These are phyloP conservation scores for Erodium texanum DNA, from an alignment of 441 rosid species.

Conservation along the genomic window DNA sequence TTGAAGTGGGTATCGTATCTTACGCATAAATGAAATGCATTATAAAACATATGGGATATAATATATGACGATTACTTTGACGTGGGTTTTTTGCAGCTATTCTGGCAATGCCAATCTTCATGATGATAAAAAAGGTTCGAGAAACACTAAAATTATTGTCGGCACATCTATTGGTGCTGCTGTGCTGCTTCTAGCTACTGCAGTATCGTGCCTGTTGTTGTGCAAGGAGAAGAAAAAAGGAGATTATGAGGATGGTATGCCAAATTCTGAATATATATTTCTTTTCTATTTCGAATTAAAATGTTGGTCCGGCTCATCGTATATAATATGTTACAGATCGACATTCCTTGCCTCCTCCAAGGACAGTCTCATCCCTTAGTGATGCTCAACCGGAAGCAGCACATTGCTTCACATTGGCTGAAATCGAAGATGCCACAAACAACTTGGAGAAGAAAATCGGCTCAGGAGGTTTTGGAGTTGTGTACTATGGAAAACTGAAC, in stretches of 20 bases:
- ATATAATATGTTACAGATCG: constrained; percentile 4
- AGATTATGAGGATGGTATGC: constrained; percentile 33
- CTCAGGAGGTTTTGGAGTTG: constrained; percentile 95
- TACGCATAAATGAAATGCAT: neutral
- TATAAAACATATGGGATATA: neutral
- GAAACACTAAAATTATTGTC: constrained; percentile 34
- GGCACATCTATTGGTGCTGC: constrained; percentile 73
- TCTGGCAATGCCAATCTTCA: constrained; percentile 57
- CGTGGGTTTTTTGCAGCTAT: constrained; percentile 33
- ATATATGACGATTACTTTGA: neutral
- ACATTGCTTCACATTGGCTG: constrained; percentile 61
- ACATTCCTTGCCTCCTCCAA: constrained; percentile 41
- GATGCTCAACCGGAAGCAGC: constrained; percentile 68
- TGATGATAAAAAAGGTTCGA: constrained; percentile 32
- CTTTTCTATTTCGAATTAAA: neutral
- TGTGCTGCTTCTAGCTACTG: constrained; percentile 50
- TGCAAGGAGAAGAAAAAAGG: constrained; percentile 43
- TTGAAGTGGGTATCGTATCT: constrained; percentile 51
- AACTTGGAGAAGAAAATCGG: constrained; percentile 79
- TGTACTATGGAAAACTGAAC: constrained; percentile 65
- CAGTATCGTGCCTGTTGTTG: constrained; percentile 46
- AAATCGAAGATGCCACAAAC: constrained; percentile 77
- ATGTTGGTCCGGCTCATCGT: neutral
- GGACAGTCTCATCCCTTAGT: constrained; percentile 41
- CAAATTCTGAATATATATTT: neutral